phyloP scores from a whole-genome alignment of 805 yeast genomes.

The Sugiyamaella chiloensis region DNA sequence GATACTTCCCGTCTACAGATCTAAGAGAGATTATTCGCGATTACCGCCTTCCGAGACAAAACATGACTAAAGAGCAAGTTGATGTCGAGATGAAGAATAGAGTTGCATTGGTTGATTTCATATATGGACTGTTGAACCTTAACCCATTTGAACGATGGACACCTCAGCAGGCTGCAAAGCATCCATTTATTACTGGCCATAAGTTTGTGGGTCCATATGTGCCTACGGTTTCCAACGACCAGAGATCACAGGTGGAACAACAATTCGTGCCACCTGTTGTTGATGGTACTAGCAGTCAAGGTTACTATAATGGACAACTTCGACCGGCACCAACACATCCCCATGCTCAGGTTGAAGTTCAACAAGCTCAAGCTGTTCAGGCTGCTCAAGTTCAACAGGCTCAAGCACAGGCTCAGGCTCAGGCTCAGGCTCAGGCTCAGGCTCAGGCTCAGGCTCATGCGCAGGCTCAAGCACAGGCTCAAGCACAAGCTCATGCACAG shows the following conservation, averaged over 20 bases:
- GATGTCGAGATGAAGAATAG: slow-evolving; percentile 77
- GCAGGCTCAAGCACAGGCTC: slow-evolving; percentile 15
- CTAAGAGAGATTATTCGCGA: slow-evolving; percentile 72
- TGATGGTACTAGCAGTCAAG: neutral
- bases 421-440: slow-evolving; percentile 19
- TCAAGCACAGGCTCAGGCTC: slow-evolving; percentile 20
- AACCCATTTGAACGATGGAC: slow-evolving; percentile 96
- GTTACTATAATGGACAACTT: neutral
- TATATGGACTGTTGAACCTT: slow-evolving; percentile 70
- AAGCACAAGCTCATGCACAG: slow-evolving; percentile 20
- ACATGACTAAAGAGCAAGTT: slow-evolving; percentile 39
- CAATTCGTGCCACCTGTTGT: slow-evolving; percentile 7
- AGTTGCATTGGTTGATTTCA: slow-evolving; percentile 67
- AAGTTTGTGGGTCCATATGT: slow-evolving; percentile 46
- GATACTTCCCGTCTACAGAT: slow-evolving; percentile 66
- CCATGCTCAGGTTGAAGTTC: slow-evolving; percentile 14
- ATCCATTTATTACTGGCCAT: slow-evolving; percentile 78
- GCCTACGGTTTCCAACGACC: slow-evolving; percentile 20
- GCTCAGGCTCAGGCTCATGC: slow-evolving; percentile 18
- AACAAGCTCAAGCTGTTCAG: slow-evolving; percentile 1
- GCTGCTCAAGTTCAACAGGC: slow-evolving; percentile 20
- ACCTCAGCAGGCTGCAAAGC: slow-evolving; percentile 90
- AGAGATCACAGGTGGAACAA: neutral
- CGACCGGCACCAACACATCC: slow-evolving; percentile 14
- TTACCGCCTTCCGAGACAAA: slow-evolving; percentile 49